A percentile compares a stretch with the other conserved stretches of the same genome.
Evolutionary conservation across 805 yeast species (phyloP).

Genomic region (Kluyveromyces starmeri): DNA sequence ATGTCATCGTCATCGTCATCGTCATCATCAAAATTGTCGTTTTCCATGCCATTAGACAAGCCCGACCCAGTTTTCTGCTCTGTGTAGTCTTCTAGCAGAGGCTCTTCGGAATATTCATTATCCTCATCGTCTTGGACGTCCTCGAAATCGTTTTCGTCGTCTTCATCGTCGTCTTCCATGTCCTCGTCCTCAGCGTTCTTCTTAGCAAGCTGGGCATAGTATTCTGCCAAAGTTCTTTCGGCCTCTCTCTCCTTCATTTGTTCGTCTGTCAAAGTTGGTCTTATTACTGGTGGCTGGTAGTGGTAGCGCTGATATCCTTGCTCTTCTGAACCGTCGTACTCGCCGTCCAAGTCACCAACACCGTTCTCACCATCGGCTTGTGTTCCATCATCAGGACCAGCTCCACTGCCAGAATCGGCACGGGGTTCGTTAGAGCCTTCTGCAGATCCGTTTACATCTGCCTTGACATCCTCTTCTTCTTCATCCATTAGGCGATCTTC

Average conservation of each 20-base stretch:
- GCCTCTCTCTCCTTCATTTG: constrained; percentile 54
- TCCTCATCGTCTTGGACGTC: constrained; percentile 21
- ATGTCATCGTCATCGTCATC: constrained; percentile 9
- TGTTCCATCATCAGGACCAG: too few species aligned
- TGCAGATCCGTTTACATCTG: too few species aligned
- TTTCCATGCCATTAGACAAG: too few species aligned
- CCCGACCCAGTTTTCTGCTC: too few species aligned
- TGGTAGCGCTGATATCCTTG: background rate
- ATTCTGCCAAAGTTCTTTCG: constrained; percentile 63
- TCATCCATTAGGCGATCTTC: constrained; percentile 14
- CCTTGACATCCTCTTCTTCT: constrained; percentile 9
- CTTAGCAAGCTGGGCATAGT: constrained; percentile 68
- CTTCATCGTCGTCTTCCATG: constrained; percentile 47
- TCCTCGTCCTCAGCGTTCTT: constrained; percentile 55
- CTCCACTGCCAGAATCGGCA: too few species aligned
- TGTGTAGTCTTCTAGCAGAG: too few species aligned
- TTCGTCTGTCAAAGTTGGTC: constrained; percentile 20
- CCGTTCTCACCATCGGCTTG: constrained; percentile 3
- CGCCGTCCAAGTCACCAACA: constrained; percentile 3
- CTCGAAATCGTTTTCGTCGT: constrained; percentile 38
- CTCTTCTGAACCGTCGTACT: constrained; percentile 5
- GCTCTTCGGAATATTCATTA: constrained; percentile 3
- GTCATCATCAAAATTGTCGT: constrained; percentile 8
- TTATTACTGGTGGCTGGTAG: constrained; percentile 5
- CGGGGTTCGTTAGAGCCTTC: too few species aligned